Evolutionary conservation across 129 eudicot species (phyloP).

Genomic region (Flaveria ramosissima): DNA sequence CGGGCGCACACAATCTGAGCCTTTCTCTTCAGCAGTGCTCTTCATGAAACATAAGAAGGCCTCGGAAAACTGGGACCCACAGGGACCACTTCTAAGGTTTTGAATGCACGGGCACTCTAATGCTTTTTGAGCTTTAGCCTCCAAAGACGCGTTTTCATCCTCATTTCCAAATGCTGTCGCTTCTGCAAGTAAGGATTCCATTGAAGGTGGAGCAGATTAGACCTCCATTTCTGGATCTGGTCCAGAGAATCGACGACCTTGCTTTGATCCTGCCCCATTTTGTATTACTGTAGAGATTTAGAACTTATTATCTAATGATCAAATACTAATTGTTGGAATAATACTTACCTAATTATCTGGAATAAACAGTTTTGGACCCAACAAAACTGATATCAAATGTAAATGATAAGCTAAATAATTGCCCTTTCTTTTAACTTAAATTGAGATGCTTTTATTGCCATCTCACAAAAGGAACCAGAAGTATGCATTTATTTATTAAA

Average conservation of each 20-base stretch:
- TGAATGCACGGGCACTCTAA: constrained; percentile 91
- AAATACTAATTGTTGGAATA: too few relatives aligned
- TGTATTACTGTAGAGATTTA: constrained; percentile 15
- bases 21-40: constrained; percentile 93
- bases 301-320: neutral
- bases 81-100: constrained; percentile 73
- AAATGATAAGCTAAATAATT: too few relatives aligned
- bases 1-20: constrained; percentile 88
- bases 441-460: too few relatives aligned
- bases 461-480: too few relatives aligned
- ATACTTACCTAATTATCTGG: neutral
- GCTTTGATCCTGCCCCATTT: constrained; percentile 67
- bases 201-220: constrained; percentile 41
- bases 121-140: constrained; percentile 74
- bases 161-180: constrained; percentile 78
- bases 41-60: constrained; percentile 89
- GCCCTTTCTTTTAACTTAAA: too few relatives aligned
- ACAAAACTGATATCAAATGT: neutral
- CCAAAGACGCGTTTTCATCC: constrained; percentile 56
- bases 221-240: constrained; percentile 25
- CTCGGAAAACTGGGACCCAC: constrained; percentile 74
- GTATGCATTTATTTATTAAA: too few relatives aligned
- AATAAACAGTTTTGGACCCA: neutral
- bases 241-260: constrained; percentile 21
- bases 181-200: constrained; percentile 75